phyloP scores from a whole-genome alignment of 768 basidiomycete species.

The Hericium coralloides region DNA sequence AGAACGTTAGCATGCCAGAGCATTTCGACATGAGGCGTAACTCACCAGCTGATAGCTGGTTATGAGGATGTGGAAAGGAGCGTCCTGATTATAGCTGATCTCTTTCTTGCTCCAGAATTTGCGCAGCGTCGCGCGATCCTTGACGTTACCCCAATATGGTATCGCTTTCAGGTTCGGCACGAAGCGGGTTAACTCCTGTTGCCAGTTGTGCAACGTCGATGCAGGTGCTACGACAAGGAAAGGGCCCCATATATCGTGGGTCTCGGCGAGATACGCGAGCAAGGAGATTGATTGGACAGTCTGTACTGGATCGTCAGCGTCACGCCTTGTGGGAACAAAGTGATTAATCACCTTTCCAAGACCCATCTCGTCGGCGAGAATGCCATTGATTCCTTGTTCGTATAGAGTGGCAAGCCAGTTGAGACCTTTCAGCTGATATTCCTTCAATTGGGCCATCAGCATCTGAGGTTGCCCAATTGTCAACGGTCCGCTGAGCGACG shows the following conservation, averaged over 20 bases:
- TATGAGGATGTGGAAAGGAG: slow-evolving; percentile 93
- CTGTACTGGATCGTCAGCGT: slow-evolving; percentile 26
- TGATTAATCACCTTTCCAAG: slow-evolving; percentile 60
- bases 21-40: slow-evolving; percentile 8
- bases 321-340: slow-evolving; percentile 15
- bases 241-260: slow-evolving; percentile 98
- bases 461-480: slow-evolving; percentile 90
- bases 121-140: slow-evolving; percentile 87
- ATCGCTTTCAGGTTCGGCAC: slow-evolving; percentile 89
- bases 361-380: slow-evolving; percentile 99
- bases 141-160: slow-evolving; percentile 97
- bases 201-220: slow-evolving; percentile 98
- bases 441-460: slow-evolving; percentile 94
- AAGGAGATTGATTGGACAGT: slow-evolving; percentile 98
- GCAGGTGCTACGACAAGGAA: slow-evolving; percentile 97
- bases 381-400: slow-evolving; percentile 99
- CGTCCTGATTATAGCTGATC: slow-evolving; percentile 89
- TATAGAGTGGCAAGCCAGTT: slow-evolving; percentile 98
- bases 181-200: slow-evolving; percentile 94
- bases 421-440: slow-evolving; percentile 95
- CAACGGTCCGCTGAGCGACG: slow-evolving; percentile 73
- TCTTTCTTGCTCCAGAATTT: slow-evolving; percentile 99
- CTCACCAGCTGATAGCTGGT: slow-evolving; percentile 92
- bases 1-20: not conserved
- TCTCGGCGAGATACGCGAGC: slow-evolving; percentile 91